Percentiles rank a stretch among this genome's conserved stretches.
Evolutionary conservation across 495 filamentous ascomycete genomes (phyloP).

Genomic region (Extremus antarcticus): DNA sequence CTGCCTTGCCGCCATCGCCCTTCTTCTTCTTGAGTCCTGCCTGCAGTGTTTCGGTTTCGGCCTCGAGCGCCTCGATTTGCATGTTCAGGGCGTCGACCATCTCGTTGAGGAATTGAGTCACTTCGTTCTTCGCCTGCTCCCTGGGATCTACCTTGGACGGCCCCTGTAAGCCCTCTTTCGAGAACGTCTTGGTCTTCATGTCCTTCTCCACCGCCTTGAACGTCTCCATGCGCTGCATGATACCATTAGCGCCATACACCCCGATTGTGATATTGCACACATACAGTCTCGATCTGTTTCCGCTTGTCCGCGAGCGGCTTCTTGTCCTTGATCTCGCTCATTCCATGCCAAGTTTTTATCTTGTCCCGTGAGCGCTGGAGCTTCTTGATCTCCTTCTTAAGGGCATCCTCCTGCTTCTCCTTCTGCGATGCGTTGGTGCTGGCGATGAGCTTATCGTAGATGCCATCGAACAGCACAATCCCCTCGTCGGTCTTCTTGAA

Average conservation of each 20-base stretch:
- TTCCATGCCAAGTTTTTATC: slow-evolving; percentile 96
- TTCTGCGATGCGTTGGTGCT: slow-evolving; percentile 88
- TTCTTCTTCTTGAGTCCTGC: slow-evolving; percentile 91
- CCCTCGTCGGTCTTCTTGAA: slow-evolving; percentile 96
- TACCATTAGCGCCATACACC: slow-evolving; percentile 14
- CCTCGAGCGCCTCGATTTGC: slow-evolving; percentile 85
- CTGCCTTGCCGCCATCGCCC: slow-evolving; percentile 67
- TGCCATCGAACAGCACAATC: slow-evolving; percentile 79
- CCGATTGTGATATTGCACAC: slow-evolving; percentile 8
- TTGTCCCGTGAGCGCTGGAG: slow-evolving; percentile 92
- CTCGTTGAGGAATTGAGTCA: slow-evolving; percentile 67
- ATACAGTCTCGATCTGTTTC: slow-evolving; percentile 89
- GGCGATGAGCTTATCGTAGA: slow-evolving; percentile 90
- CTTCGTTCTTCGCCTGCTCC: slow-evolving; percentile 83
- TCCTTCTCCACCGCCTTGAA: slow-evolving; percentile 99
- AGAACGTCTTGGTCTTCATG: slow-evolving; percentile 99
- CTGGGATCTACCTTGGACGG: slow-evolving; percentile 88
- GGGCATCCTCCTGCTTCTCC: slow-evolving; percentile 91
- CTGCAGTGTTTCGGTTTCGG: slow-evolving; percentile 76
- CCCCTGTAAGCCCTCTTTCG: slow-evolving; percentile 87
- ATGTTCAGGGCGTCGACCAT: slow-evolving; percentile 91
- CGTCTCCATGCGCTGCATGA: slow-evolving; percentile 88
- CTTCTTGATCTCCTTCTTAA: slow-evolving; percentile 99
- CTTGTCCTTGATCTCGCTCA: slow-evolving; percentile 98
- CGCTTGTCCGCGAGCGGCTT: slow-evolving; percentile 83